Evolutionary conservation across 768 basidiomycete genomes (phyloP), one percentile per base, ranked within the genome.

Genomic region (Cytidiella melzeri): DNA sequence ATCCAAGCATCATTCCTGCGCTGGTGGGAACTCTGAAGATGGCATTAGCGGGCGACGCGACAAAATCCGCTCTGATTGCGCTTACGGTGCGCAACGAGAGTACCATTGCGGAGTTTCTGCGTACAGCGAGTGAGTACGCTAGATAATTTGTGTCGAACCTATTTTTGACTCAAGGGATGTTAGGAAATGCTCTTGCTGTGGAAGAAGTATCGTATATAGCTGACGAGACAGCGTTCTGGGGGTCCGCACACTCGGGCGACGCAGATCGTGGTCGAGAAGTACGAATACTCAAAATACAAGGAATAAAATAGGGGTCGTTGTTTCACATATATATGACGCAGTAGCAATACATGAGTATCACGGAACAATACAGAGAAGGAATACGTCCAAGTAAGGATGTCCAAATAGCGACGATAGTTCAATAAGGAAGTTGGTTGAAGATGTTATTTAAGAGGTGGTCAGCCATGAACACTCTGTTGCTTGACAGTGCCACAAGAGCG

Each of bases 401-500:
- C n/a, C n/a, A n/a, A n/a, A n/a, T n/a, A n/a, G n/a, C n/a, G n/a
- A n/a, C n/a, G n/a, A n/a, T n/a, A n/a, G n/a, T 15, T 34, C 21
- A 6, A 39, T 23, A 24, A 30, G 25, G 5, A 39, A 34, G n/a
- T 18, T 39, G 34, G 40, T 13, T 43, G 9, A 24, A 26, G 23
- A 19, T 41, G 24, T 21, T 13, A 5, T 42, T 18, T 15, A 42
- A 21, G n/a, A 24, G 13, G 42, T 15, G 20, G 4, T 30, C 27
- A 41, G 15, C 43, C 43, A 40, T 38, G 40, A 23, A 47, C 26
- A 28, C 51, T 52, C 26, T 48, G 20, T 11, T 57, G 63, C 63
- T 89, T 90, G 45, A 91, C 72, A 18, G 70, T 67, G 13, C 88
- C 88, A 61, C 90, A 93, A 47, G 73, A 75, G 13, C 67, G 65